Conservation (phyloP, 2,329 filamentous ascomycete genomes). For the Byssoonygena ceratinophila region DNA sequence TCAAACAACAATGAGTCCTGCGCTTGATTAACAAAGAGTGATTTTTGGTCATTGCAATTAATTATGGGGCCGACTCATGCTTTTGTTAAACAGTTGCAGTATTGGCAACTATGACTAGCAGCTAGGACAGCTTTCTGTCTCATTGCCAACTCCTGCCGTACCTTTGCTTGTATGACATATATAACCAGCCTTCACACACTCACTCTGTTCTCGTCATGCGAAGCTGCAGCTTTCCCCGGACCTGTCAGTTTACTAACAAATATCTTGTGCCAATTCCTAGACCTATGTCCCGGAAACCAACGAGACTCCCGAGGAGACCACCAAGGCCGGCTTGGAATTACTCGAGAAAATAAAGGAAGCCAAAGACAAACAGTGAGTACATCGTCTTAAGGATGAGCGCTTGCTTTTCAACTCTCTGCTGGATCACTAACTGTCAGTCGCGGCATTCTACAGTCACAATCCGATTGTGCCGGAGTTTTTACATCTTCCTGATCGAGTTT, state of each 20-base stretch:
- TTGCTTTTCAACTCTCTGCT: neutral
- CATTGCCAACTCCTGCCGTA: neutral
- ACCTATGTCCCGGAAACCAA: slow-evolving; percentile 16
- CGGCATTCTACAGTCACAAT: slow-evolving; percentile 48
- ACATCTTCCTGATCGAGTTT: slow-evolving; percentile 51
- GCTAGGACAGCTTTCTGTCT: neutral
- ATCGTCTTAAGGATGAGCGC: neutral
- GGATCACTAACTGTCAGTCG: slow-evolving; percentile 3
- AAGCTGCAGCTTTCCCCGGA: neutral
- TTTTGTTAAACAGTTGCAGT: neutral
- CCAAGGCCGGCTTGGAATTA: slow-evolving; percentile 14
- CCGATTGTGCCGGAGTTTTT: slow-evolving; percentile 66
- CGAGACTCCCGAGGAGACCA: slow-evolving; percentile 18
- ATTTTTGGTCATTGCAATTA: neutral
- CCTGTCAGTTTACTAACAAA: neutral
- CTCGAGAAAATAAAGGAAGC: slow-evolving; percentile 17
- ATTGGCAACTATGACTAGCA: neutral
- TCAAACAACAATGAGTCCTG: neutral
- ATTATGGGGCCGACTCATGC: neutral
- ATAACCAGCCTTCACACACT: neutral
- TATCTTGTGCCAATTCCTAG: slow-evolving; percentile 6
- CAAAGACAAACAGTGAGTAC: slow-evolving; percentile 17
- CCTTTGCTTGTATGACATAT: neutral
- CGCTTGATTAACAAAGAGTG: neutral
- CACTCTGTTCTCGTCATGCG: neutral